Evolutionary conservation across 78 protist species (phyloP), one percentile per base, ranked within the genome.

Genomic region (Pigoraptor vietnamica): DNA sequence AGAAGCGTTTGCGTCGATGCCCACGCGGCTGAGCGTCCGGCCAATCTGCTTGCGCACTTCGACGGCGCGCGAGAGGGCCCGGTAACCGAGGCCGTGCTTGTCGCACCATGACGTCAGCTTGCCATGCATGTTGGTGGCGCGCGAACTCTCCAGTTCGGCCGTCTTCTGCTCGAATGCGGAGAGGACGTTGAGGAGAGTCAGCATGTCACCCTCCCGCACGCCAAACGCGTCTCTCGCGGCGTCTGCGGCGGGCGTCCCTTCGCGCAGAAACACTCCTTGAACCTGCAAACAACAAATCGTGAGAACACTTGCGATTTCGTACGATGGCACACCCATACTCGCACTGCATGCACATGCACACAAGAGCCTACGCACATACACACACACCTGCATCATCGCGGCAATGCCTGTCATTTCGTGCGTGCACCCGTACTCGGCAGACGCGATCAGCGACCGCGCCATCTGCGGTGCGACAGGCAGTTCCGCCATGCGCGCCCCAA

Each of bases 201-300:
- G 40, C 40, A 96, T 98, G 92, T 97, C 99, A 36, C 98, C 97
- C 82, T 96, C 97, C 40, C 2, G 34, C 37, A 35, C 89, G 79
- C 36, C 25, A 23, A 89, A 79, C 1, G 33, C 92, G 38, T 38
- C 90, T 90, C 91, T 6, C 24, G n/a, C 48, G 33, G 35, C n/a
- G 32, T 88, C 48, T 36, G 38, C 89, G 37, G 38, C 67, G 32
- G 40, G n/a, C 24, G 38, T 23, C 67, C 67, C 67, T 48, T 48
- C 67, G 29, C 79, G 6, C 79, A 88, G 23, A 10, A 39, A 10
- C 35, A 35, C 34, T 2, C 32, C 86, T 14, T 23, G 86, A 34
- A 9, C 55, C 39, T 34, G 39, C 83, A 56, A 36, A 90, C 86
- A 48, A n/a, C n/a, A n/a, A n/a, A n/a, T n/a, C n/a, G n/a, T n/a